Evolutionary conservation across 2,329 filamentous ascomycete genomes (phyloP).

Genomic region (Metarhizium humberi): DNA sequence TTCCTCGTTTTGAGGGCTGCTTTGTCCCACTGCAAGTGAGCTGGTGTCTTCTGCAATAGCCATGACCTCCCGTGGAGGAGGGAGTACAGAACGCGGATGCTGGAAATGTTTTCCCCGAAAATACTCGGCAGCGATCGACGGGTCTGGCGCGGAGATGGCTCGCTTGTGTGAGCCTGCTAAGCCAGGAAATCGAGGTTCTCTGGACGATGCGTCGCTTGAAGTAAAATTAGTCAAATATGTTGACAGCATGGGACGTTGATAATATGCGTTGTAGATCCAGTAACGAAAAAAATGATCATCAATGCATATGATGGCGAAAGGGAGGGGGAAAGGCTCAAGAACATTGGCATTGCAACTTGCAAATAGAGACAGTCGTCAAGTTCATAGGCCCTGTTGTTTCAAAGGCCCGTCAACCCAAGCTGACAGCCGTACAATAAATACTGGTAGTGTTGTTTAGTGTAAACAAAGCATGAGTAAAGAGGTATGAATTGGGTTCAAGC

Average conservation of each 20-base stretch:
- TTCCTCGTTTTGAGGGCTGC: neutral
- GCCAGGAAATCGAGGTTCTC: constrained; percentile 8
- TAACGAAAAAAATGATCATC: neutral
- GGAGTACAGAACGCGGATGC: constrained; percentile 10
- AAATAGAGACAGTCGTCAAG: neutral
- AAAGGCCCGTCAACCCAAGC: neutral
- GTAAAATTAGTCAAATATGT: neutral
- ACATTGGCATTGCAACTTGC: neutral
- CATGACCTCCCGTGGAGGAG: constrained; percentile 10
- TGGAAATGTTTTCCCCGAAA: neutral
- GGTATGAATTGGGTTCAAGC: neutral
- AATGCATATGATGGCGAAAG: neutral
- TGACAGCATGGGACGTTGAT: neutral
- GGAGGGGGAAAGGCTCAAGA: neutral
- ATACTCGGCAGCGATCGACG: constrained; percentile 17
- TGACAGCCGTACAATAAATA: neutral
- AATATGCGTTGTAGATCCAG: neutral
- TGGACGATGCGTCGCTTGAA: constrained; percentile 12
- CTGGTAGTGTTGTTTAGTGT: neutral
- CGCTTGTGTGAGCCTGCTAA: constrained; percentile 34
- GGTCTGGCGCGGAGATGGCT: constrained; percentile 39
- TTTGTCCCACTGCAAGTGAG: neutral
- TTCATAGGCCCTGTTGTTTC: neutral
- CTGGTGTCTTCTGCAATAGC: neutral
- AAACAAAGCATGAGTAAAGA: neutral